Conservation (phyloP, 805 yeast genomes). For the Scheffersomyces amazonensis region DNA sequence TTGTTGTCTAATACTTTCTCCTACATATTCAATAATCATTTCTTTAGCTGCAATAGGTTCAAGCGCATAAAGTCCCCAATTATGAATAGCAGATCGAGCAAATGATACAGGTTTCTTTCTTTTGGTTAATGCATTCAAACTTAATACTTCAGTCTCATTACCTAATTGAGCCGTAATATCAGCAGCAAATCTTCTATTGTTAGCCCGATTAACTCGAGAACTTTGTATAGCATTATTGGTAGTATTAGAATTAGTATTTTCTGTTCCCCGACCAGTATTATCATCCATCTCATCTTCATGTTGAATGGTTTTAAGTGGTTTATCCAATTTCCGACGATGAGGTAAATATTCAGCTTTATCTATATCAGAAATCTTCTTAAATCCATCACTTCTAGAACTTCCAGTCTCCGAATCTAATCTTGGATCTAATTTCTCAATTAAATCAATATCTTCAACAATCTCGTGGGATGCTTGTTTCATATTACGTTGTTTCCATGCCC, state of each 20-base stretch:
- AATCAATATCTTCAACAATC: constrained; percentile 27
- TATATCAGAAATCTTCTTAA: constrained; percentile 66
- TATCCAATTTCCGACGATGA: constrained; percentile 63
- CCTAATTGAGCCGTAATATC: constrained; percentile 84
- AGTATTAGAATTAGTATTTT: constrained; percentile 5
- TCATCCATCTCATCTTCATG: constrained; percentile 51
- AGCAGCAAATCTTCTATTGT: constrained; percentile 83
- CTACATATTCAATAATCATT: constrained; percentile 97
- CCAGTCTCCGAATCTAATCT: constrained; percentile 48
- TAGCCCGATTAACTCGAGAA: constrained; percentile 83
- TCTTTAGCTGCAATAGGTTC: constrained; percentile 96
- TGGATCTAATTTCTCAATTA: constrained; percentile 23
- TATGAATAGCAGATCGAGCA: constrained; percentile 95
- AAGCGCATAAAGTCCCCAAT: constrained; percentile 96
- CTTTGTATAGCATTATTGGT: constrained; percentile 43
- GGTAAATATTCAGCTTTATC: constrained; percentile 76
- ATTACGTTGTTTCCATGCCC: constrained; percentile 65
- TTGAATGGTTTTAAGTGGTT: constrained; percentile 74
- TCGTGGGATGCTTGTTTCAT: constrained; percentile 11
- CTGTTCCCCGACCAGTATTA: background rate
- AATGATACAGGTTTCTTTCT: constrained; percentile 94
- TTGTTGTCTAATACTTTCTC: constrained; percentile 89
- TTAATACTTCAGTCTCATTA: constrained; percentile 75
- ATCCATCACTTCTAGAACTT: constrained; percentile 72
- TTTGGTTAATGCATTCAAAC: constrained; percentile 82